Conservation (phyloP, 2,329 filamentous ascomycete species). For the Albifimbria verrucaria region DNA sequence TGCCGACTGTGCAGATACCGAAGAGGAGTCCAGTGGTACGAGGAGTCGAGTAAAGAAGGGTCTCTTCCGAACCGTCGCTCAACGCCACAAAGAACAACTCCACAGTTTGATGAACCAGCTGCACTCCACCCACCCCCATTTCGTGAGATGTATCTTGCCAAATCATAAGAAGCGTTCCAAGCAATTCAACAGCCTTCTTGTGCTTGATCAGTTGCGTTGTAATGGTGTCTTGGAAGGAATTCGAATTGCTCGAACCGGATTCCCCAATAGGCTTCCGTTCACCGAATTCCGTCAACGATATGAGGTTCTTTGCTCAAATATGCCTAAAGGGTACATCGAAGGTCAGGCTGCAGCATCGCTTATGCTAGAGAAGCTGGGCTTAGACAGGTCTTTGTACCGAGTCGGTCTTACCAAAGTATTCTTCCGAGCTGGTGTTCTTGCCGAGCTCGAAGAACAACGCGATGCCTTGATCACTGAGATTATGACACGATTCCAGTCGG, state of each 20-base stretch:
- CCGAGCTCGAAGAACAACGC: conserved; percentile 93
- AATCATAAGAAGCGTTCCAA: conserved; percentile 98
- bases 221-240: conserved; percentile 99
- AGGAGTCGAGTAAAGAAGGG: conserved; percentile 91
- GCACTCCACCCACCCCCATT: conserved; percentile 95
- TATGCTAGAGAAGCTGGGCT: conserved; percentile 83
- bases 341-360: conserved; percentile 80
- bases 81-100: conserved; percentile 97
- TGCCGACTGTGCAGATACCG: conserved; percentile 77
- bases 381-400: conserved; percentile 84
- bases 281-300: conserved; percentile 93
- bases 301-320: conserved; percentile 83
- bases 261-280: conserved; percentile 90
- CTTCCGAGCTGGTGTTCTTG: conserved; percentile 92
- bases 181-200: conserved; percentile 85
- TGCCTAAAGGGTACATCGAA: conserved; percentile 88
- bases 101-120: conserved; percentile 92
- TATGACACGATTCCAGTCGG: conserved; percentile 87
- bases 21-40: conserved; percentile 67
- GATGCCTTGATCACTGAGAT: conserved; percentile 92
- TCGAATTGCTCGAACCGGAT: conserved; percentile 92
- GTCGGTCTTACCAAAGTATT: conserved; percentile 97
- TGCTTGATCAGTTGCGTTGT: conserved; percentile 94
- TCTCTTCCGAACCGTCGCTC: conserved; percentile 92
- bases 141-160: conserved; percentile 94